A percentile compares a stretch with the other conserved stretches of the same genome.
Evolutionary conservation across 1,284 basidiomycete genomes (phyloP).

Genomic region (Naganishia sp.): DNA sequence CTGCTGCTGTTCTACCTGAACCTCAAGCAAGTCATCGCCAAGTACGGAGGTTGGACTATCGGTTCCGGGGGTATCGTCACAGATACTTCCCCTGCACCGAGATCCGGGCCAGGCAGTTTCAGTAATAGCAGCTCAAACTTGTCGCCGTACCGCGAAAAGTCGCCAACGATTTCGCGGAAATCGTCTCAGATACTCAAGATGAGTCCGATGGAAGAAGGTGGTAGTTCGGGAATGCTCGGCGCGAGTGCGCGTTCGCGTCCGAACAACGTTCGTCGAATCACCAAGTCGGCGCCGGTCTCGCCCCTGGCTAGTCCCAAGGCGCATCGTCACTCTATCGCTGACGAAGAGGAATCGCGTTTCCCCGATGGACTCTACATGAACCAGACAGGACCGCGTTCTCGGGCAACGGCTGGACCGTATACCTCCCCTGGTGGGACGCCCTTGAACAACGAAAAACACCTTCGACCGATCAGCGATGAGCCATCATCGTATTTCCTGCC

Average conservation of each 20-base stretch:
- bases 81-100: conserved; percentile 19
- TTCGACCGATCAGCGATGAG: conserved; percentile 25
- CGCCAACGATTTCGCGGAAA: conserved; percentile 35
- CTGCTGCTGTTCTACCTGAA: conserved; percentile 50
- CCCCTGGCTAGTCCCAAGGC: conserved; percentile 36
- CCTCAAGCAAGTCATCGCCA: conserved; percentile 41
- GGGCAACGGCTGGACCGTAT: conserved; percentile 17
- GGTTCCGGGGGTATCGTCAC: background rate
- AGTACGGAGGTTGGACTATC: conserved; percentile 33
- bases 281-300: conserved; percentile 31
- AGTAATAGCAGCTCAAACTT: background rate
- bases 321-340: conserved; percentile 33
- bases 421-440: conserved; percentile 7
- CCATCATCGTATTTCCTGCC: conserved; percentile 40
- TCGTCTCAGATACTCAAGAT: conserved; percentile 43
- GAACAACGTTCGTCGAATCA: conserved; percentile 22
- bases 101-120: background rate
- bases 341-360: conserved; percentile 1
- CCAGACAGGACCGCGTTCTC: conserved; percentile 20
- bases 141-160: conserved; percentile 23
- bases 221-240: conserved; percentile 12
- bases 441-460: conserved; percentile 15
- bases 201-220: conserved; percentile 12
- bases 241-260: conserved; percentile 18
- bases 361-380: conserved; percentile 23